Percentiles rank a stretch among this genome's conserved stretches.
These are phyloP conservation scores for Corylus heterophylla DNA, from an alignment of 306 rosid genomes.

Conservation along the genomic window DNA sequence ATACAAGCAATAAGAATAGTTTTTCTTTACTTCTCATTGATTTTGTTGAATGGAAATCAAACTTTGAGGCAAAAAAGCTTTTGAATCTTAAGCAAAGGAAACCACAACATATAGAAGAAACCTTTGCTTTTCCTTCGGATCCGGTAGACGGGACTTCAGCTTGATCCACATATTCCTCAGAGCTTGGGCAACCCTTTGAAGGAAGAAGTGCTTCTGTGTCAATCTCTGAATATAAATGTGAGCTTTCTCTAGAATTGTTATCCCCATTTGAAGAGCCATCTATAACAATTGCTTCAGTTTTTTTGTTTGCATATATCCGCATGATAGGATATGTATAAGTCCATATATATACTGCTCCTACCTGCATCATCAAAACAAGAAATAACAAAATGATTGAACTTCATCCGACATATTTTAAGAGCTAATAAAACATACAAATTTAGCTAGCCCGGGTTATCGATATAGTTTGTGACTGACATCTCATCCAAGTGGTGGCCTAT, in stretches of 20 bases:
- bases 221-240: constrained; percentile 27
- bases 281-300: constrained; percentile 14
- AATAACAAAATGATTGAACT: constrained; percentile 6
- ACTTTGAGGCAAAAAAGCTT: background rate
- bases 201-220: constrained; percentile 9
- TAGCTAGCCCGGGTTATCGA: background rate
- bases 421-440: background rate
- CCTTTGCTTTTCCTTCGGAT: constrained; percentile 21
- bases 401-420: background rate
- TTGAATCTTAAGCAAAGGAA: background rate
- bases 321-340: constrained; percentile 41
- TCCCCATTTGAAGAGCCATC: constrained; percentile 15
- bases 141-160: constrained; percentile 31
- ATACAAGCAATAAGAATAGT: too few species aligned
- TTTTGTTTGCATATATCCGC: constrained; percentile 26
- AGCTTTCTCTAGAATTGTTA: constrained; percentile 6
- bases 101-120: background rate
- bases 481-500: background rate
- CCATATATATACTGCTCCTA: constrained; percentile 41
- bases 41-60: background rate
- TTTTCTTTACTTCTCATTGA: background rate
- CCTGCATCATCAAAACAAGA: constrained; percentile 22
- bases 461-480: background rate
- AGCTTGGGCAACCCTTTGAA: constrained; percentile 10
- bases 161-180: constrained; percentile 23